Evolutionary conservation across 2,329 filamentous ascomycete genomes (phyloP).

Genomic region (Penicillium sp.): DNA sequence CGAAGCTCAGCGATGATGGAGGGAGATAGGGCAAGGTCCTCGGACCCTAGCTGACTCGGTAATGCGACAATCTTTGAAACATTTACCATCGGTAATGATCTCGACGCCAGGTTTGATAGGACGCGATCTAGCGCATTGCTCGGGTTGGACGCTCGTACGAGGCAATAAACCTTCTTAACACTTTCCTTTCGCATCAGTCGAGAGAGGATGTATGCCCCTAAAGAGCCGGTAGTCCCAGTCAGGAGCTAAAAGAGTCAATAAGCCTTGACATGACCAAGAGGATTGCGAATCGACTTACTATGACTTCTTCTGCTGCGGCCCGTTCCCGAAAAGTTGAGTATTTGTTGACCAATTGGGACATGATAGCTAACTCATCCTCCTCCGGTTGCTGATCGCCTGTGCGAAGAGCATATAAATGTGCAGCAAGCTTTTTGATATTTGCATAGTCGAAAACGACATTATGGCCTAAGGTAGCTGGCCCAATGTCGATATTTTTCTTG

Average conservation of each 20-base stretch:
- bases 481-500: slow-evolving; percentile 56
- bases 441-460: slow-evolving; percentile 66
- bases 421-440: slow-evolving; percentile 53
- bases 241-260: slow-evolving; percentile 45
- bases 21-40: slow-evolving; percentile 7
- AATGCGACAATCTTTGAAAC: slow-evolving; percentile 15
- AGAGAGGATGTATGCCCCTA: slow-evolving; percentile 64
- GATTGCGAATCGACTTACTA: slow-evolving; percentile 6
- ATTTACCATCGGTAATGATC: slow-evolving; percentile 14
- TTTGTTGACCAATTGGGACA: slow-evolving; percentile 54
- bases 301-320: slow-evolving; percentile 25
- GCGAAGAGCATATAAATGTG: slow-evolving; percentile 51
- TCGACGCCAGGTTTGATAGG: slow-evolving; percentile 16
- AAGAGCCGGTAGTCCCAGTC: slow-evolving; percentile 69
- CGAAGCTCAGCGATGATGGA: slow-evolving; percentile 41
- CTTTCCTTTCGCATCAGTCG: slow-evolving; percentile 38
- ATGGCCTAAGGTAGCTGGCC: slow-evolving; percentile 53
- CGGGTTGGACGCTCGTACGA: slow-evolving; percentile 9
- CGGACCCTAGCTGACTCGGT: slow-evolving; percentile 10
- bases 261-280: neutral
- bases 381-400: slow-evolving; percentile 39
- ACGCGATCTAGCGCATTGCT: slow-evolving; percentile 15
- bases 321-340: slow-evolving; percentile 48
- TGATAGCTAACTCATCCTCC: slow-evolving; percentile 50
- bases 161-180: slow-evolving; percentile 15